Conservation (phyloP, 768 basidiomycete genomes). For the Suillus clintonianus region DNA sequence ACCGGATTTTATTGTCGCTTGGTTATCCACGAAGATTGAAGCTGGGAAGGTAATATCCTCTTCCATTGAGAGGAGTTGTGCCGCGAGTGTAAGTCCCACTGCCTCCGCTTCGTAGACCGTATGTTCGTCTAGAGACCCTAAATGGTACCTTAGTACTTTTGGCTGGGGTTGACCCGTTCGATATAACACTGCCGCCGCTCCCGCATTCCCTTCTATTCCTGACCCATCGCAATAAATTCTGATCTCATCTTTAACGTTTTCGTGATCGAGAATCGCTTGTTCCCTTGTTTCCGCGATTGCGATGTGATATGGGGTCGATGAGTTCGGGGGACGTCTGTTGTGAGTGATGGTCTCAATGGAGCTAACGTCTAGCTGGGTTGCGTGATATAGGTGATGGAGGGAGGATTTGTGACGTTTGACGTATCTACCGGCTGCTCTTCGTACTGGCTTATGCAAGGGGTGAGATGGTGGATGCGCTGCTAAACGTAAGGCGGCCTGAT, state of each 20-base stretch:
- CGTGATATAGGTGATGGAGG: not conserved
- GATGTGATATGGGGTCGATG: not conserved
- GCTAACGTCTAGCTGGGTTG: not conserved
- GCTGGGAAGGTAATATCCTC: no score
- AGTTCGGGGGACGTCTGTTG: not conserved
- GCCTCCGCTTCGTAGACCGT: slow-evolving; percentile 29
- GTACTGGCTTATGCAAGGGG: not conserved
- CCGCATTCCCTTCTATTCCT: slow-evolving; percentile 16
- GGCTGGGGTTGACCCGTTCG: not conserved
- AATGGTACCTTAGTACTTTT: not conserved
- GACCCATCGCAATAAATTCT: slow-evolving; percentile 16
- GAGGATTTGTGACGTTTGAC: not conserved
- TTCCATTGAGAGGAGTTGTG: slow-evolving; percentile 11
- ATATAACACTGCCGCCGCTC: slow-evolving; percentile 18
- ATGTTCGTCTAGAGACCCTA: slow-evolving; percentile 16
- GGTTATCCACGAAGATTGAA: no score
- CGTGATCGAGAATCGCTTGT: not conserved
- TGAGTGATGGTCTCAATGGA: not conserved
- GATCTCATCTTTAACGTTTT: not conserved
- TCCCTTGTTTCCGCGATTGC: not conserved
- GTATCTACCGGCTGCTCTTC: not conserved
- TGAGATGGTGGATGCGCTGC: not conserved
- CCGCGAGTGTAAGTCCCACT: slow-evolving; percentile 17
- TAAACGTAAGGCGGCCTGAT: not conserved
- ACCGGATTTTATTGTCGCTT: no score